A percentile compares a stretch with the other conserved stretches of the same genome.
These are phyloP conservation scores for Vanilla planifolia DNA, from an alignment of 106 monocot genomes.

Conservation along the genomic window DNA sequence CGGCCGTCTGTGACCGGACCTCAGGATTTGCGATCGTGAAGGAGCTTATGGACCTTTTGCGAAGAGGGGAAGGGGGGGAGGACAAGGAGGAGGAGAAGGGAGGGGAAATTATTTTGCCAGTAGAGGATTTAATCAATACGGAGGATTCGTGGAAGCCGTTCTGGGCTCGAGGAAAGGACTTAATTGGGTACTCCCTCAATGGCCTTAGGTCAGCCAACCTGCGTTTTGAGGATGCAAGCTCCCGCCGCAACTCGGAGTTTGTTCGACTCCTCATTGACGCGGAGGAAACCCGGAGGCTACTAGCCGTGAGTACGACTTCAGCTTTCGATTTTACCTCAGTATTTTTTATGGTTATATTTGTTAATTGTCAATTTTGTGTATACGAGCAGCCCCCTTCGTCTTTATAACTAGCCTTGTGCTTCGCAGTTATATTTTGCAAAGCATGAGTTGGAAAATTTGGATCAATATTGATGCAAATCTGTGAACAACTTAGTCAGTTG, in stretches of 20 bases:
- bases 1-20: slow-evolving; percentile 46
- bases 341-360: no score
- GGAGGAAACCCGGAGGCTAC: slow-evolving; percentile 26
- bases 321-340: no score
- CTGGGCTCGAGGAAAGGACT: slow-evolving; percentile 51
- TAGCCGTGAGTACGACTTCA: slow-evolving; percentile 47
- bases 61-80: not conserved
- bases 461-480: no score
- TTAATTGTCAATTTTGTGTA: no score
- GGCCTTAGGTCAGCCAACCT: slow-evolving; percentile 34
- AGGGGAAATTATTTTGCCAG: slow-evolving; percentile 17
- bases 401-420: no score
- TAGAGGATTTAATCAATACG: slow-evolving; percentile 49
- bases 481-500: no score
- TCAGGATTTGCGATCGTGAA: slow-evolving; percentile 27
- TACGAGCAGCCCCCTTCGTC: no score
- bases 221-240: slow-evolving; percentile 25
- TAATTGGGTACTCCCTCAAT: slow-evolving; percentile 56
- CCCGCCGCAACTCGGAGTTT: slow-evolving; percentile 20
- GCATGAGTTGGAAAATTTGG: no score
- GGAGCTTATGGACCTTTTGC: slow-evolving; percentile 24
- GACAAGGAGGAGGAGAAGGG: slow-evolving; percentile 2
- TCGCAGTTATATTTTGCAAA: no score
- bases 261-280: slow-evolving; percentile 24
- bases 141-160: slow-evolving; percentile 54